Conservation (phyloP, 148 eudicot species). For the Talinum fruticosum region DNA sequence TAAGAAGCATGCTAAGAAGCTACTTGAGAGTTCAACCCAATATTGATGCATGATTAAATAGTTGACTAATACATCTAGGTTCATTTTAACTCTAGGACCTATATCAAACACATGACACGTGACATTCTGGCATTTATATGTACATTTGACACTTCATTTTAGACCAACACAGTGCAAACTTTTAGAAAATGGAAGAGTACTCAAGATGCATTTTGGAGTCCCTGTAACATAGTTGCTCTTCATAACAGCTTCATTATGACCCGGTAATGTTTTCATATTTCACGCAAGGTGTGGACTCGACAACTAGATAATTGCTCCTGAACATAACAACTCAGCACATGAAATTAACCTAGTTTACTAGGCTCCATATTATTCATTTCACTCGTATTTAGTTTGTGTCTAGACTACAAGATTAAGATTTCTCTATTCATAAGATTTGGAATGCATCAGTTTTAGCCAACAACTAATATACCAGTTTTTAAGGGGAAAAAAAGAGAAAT, state of each 20-base stretch:
- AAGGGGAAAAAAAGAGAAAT: not conserved
- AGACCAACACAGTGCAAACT: not conserved
- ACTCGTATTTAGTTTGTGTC: not conserved
- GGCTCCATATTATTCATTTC: not conserved
- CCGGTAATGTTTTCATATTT: no score
- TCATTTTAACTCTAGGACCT: not conserved
- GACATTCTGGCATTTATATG: not conserved
- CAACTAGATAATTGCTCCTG: no score
- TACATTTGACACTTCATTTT: not conserved
- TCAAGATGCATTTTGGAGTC: no score
- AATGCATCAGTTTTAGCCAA: not conserved
- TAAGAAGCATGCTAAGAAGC: not conserved
- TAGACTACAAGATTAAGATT: not conserved
- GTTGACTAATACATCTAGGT: constrained; percentile 5
- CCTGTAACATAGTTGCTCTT: no score
- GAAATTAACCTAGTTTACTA: not conserved
- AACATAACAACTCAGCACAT: not conserved
- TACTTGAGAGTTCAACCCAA: not conserved
- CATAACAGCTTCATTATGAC: no score
- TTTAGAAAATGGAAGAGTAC: not conserved
- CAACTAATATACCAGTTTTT: not conserved
- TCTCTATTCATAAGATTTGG: not conserved
- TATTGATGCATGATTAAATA: not conserved
- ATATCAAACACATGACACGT: not conserved
- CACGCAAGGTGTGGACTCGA: no score